Base-by-base conservation (phyloP, 306 rosid genomes). In the Mimosa pudica region DNA sequence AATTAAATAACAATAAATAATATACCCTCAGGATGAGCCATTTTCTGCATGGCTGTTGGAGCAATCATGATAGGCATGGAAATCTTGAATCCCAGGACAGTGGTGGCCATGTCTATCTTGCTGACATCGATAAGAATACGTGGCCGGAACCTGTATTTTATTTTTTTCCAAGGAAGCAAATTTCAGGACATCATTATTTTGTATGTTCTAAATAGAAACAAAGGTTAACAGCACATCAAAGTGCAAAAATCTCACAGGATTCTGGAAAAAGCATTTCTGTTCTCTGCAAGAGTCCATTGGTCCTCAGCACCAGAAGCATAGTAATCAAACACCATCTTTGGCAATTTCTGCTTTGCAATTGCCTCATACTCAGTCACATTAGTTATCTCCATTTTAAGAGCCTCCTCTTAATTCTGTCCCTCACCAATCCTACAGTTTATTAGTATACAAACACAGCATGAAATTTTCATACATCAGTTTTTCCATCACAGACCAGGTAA, bases 41-140 rank as follows among this genome's bases (percentile, higher is more conserved):
- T 93, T 88, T 96, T 96, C 91, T 96, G 99, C 67, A 96, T 24
- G 70, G 99, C 97, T 48, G 98, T 91, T 33, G 98, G 99, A 51
- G 99, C 99, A 87, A 96, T 71, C 99, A 96, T 96, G 87, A 96
- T 96, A 13, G 99, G 99, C 98, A 96, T 96, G 73, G 99, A 96
- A 17, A 96, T 86, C 79, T 93, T 96, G 94, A 92, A 96, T 58
- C 99, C 99, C 73, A 96, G 79, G 44, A 96, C 92, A 70, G 97
- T 91, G 4, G 99, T 89, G 36, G 91, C 1, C 94, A 91, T 41
- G 89, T 96, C 99, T 81, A 96, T 96, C 92, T 85, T 93, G 89
- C 93, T 96, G 45, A 96, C 97, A 84, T 96, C 99, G 20, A 96
- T 88, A 44, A 96, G 98, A 87, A 96, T 87, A 0, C 99, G 94